phyloP scores from a whole-genome alignment of 2,329 filamentous ascomycete genomes.

The Fusarium graminum region DNA sequence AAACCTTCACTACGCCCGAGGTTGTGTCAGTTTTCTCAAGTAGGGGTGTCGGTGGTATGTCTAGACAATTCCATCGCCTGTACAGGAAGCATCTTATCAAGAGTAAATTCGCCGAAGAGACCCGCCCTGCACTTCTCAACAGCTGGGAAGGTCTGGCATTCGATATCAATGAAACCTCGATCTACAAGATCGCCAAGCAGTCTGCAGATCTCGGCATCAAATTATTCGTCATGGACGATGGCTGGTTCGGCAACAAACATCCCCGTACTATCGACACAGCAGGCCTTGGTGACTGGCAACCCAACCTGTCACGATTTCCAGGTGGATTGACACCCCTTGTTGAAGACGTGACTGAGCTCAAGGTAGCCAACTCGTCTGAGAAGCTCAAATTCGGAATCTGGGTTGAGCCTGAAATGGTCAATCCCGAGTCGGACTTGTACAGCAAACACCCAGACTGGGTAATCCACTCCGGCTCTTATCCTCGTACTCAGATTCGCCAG shows the following conservation, averaged over 20 bases:
- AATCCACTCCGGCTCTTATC: conserved; percentile 68
- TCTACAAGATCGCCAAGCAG: conserved; percentile 67
- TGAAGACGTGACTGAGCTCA: conserved; percentile 62
- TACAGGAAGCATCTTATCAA: conserved; percentile 72
- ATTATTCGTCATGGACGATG: conserved; percentile 75
- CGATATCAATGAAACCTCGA: conserved; percentile 67
- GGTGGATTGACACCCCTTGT: conserved; percentile 67
- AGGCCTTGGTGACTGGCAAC: conserved; percentile 74
- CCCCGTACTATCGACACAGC: conserved; percentile 68
- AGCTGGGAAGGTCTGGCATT: conserved; percentile 75
- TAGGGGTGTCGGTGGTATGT: conserved; percentile 71
- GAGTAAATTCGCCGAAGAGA: conserved; percentile 65
- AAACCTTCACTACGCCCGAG: conserved; percentile 71
- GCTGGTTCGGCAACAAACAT: conserved; percentile 73
- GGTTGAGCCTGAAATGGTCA: conserved; percentile 78
- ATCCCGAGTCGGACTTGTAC: conserved; percentile 71
- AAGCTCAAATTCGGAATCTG: conserved; percentile 73
- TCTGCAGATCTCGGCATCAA: conserved; percentile 70
- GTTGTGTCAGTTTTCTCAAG: conserved; percentile 72
- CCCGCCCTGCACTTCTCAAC: conserved; percentile 70
- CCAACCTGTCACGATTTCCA: conserved; percentile 70
- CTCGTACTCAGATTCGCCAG: conserved; percentile 66
- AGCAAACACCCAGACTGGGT: conserved; percentile 73
- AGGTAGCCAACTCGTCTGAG: conserved; percentile 59
- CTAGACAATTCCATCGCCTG: conserved; percentile 71